Evolutionary conservation across 257 asterid species (phyloP), one percentile per base, ranked within the genome.

Genomic region (Solanum neorickii): DNA sequence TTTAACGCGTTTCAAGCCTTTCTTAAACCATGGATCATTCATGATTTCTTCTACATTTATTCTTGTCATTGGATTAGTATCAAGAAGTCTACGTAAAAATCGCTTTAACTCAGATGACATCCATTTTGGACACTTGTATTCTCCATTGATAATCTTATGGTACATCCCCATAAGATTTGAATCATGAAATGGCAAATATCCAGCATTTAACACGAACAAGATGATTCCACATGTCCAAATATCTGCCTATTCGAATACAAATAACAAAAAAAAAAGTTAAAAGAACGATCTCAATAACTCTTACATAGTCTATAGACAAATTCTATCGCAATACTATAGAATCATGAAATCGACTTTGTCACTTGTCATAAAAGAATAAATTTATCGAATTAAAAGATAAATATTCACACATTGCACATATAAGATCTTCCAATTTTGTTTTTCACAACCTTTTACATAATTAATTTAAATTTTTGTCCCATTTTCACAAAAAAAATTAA

Each of bases 41-140:
- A 91, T 93, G 89, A 95, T 94, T 85, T 95, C 97, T 3, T 95
- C 96, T 2, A 96, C 89, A 2, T 97, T 92, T 85, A 97, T 94
- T 47, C 99, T 90, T 3, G 97, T 92, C 16, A 25, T 83, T 1
- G 98, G 98, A 73, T 97, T 94, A 1, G 94, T 92, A 42, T 95
- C 98, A 60, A 97, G 87, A 25, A 95, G 88, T 16, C 98, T 95
- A 83, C 91, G 84, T 23, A 97, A 27, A 52, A 97, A 90, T 49
- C 93, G 94, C 46, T 92, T 97, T 25, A 97, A 90, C 83, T 95
- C 99, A 9, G 95, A 86, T 56, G 99, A 95, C 92, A 93, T 97
- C 98, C 95, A 94, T 83, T 91, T 95, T 1, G 99, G 99, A 84
- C 95, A 94, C 42, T 97, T 91, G 77, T 91, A 97, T 77, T 95